Base-by-base conservation (phyloP, 495 filamentous ascomycete genomes). In the Lophiotrema nucula region DNA sequence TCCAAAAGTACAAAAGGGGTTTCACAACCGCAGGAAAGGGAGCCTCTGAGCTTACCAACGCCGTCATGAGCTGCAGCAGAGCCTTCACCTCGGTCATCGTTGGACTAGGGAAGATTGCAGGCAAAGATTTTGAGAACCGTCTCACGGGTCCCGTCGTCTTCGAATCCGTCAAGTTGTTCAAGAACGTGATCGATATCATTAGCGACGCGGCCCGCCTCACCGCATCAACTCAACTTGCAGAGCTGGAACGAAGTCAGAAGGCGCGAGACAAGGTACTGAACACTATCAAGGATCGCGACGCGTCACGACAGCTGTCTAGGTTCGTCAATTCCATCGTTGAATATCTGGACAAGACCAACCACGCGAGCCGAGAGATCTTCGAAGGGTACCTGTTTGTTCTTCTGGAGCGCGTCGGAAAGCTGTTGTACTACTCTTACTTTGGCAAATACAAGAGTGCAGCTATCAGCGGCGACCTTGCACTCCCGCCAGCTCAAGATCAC, bases 311-410 rank as follows among this genome's bases (percentile, higher is more conserved):
- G 2, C 21, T 66, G 10, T 37, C 53, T 19, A 57, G 62, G 22
- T 44, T 66, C 23, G 19, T 66, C 1, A 61, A 53, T 24, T 35
- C 53, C 16, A 11, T 60, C 4, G 39, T 67, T 10, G 42, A 41
- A 1, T 46, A 51, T 16, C 56, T 67, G 6, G 51, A 61, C 53
- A 15, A 59, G 19, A 63, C 53, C 18, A 22, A 56, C 16, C 27
- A 48, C 16, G 16, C 47, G 5, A 69, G 71, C 35, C 47, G 57
- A 23, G 49, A 68, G 19, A 25, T 74, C 11, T 74, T 70, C 46
- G 70, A 72, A 64, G 72, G 72, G 0, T 68, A 67, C 42, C 58
- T 64, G 13, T 72, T 67, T 47, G 37, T 64, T 6, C 46, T 69
- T 3, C 27, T 72, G 1, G 51, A 69, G 16, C 64, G 62, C 26